phyloP scores from a whole-genome alignment of 192 early-diverging fungal genomes.

The Umbelopsis ramanniana region DNA sequence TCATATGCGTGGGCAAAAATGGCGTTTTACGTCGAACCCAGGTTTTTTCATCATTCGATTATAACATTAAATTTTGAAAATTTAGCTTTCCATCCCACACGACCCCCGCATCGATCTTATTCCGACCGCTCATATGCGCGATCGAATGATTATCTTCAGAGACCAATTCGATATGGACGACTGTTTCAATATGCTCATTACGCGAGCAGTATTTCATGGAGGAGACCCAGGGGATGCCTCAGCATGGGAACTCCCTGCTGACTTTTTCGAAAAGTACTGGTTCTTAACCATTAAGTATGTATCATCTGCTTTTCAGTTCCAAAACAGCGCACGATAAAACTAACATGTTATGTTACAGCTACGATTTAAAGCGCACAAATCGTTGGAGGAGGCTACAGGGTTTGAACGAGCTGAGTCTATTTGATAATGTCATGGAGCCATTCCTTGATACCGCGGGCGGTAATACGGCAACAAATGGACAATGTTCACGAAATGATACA shows the following conservation, averaged over 20 bases:
- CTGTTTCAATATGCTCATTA: constrained; percentile 34
- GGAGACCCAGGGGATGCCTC: constrained; percentile 34
- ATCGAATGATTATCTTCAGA: constrained; percentile 48
- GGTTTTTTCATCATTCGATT: constrained; percentile 5
- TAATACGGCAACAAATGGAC: not conserved
- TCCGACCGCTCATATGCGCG: constrained; percentile 41
- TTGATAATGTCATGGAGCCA: constrained; percentile 17
- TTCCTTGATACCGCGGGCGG: constrained; percentile 10
- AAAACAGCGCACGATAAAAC: not conserved
- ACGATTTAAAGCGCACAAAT: constrained; percentile 24
- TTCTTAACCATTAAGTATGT: constrained; percentile 37
- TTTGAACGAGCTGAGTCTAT: constrained; percentile 1
- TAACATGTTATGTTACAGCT: not conserved
- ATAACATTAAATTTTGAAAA: no score
- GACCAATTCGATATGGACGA: constrained; percentile 46
- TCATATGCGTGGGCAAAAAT: not conserved
- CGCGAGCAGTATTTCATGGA: constrained; percentile 36
- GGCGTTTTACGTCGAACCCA: not conserved
- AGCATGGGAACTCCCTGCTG: constrained; percentile 38
- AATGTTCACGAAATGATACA: not conserved
- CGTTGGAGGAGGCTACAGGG: constrained; percentile 24
- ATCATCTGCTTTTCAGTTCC: not conserved
- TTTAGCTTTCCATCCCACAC: constrained; percentile 40
- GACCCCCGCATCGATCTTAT: constrained; percentile 45
- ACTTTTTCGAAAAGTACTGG: constrained; percentile 42